Base-by-base conservation (phyloP, 2,329 filamentous ascomycete species). In the Colletotrichum sp. region DNA sequence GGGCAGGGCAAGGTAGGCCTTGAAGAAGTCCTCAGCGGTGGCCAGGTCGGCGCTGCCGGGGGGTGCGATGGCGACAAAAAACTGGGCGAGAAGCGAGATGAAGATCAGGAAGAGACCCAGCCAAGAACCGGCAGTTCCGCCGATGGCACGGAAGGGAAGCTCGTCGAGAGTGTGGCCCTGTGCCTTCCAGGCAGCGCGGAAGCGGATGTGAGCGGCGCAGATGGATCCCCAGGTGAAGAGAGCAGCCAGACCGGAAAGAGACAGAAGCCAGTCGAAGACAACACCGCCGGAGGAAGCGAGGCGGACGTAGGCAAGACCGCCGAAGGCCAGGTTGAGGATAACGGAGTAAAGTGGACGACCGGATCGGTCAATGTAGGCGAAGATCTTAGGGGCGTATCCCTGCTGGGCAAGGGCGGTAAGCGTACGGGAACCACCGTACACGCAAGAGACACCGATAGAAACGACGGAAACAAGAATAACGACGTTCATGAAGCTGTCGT, bases 191-290 rank as follows among this genome's bases (percentile, higher is more conserved):
- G 91, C 92, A 6, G 80, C 77, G 48, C 92, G 91, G 88, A 93
- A 94, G n/a, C 92, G 91, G 78, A 94, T 92, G 79, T 94, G 92
- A 1, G 90, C 89, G 22, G 92, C 81, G 81, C 91, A 93, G 79
- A 94, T 93, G 61, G 89, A 91, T 27, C 88, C 91, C 92, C 92
- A 94, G 18, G 91, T 91, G 82, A 93, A 93, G 60, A 94, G 87
- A 28, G 91, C 88, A 15, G 89, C 89, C 3, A 94, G 87, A 70
- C 91, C 92, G 4, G 91, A 93, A 15, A 94, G 85, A 8, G 92
- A 90, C 30, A 91, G 88, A 3, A 94, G 88, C 92, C 92, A 94
- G 77, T 90, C 87, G 70, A 94, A 93, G 16, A 93, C 88, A 0
- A 85, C 82, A 7, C 83, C 81, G 56, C 91, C 91, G 1, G 84